phyloP scores from a whole-genome alignment of 2,329 filamentous ascomycete species.

The Cytospora schulzeri region DNA sequence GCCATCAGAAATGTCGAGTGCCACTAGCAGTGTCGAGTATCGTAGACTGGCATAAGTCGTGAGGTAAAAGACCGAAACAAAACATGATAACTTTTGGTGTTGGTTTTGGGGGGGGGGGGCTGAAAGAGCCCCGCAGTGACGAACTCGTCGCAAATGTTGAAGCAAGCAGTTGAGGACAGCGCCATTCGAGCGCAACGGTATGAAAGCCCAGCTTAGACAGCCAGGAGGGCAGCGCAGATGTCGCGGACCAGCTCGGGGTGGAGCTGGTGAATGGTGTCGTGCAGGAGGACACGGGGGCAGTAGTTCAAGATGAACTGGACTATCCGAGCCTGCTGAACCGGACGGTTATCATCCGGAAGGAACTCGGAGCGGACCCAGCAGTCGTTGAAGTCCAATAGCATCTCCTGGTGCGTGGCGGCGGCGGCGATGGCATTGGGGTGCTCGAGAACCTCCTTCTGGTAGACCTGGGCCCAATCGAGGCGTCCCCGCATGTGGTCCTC shows the following conservation, averaged over 20 bases:
- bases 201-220: neutral
- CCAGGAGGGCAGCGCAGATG: neutral
- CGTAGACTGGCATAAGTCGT: neutral
- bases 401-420: slow-evolving; percentile 1
- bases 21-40: neutral
- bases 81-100: neutral
- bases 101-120: neutral
- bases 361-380: neutral
- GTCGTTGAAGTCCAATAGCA: slow-evolving; percentile 6
- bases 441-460: slow-evolving; percentile 12
- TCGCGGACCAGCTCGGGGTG: neutral
- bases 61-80: neutral
- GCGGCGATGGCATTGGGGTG: neutral
- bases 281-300: neutral
- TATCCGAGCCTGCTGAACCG: neutral
- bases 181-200: neutral
- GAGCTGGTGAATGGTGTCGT: neutral
- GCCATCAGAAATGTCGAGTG: neutral
- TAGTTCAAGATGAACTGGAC: slow-evolving; percentile 4
- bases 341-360: neutral
- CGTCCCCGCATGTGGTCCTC: neutral
- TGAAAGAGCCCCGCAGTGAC: neutral
- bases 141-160: neutral
- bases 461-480: neutral
- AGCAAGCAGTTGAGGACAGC: neutral